phyloP scores from a whole-genome alignment of 1,284 basidiomycete genomes.

The Sporisorium iseilematis-ciliati region DNA sequence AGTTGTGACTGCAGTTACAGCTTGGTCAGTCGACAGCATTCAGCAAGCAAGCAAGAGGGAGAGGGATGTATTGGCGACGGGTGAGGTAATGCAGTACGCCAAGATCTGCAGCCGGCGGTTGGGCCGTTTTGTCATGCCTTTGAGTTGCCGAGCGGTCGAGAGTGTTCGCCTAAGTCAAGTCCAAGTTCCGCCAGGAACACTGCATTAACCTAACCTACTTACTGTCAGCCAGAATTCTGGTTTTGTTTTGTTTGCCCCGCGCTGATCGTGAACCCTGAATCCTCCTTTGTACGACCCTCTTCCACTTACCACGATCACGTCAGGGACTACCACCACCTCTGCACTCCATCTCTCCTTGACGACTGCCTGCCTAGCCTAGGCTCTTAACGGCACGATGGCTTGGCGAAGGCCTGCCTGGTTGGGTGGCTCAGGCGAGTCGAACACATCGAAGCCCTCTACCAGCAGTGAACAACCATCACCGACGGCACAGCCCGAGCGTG shows the following conservation, averaged over 20 bases:
- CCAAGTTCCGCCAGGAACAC: too few species aligned
- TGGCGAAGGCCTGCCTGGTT: constrained; percentile 28
- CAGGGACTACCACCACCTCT: neutral
- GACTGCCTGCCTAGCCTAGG: neutral
- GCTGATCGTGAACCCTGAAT: constrained; percentile 2
- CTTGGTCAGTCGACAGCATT: neutral
- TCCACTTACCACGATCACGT: neutral
- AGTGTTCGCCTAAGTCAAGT: neutral
- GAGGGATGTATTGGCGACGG: neutral
- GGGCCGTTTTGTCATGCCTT: neutral
- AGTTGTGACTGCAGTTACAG: too few species aligned
- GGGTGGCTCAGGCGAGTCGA: constrained; percentile 6
- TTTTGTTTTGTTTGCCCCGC: neutral
- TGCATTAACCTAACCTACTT: too few species aligned
- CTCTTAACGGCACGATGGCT: constrained; percentile 16
- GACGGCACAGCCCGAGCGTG: neutral
- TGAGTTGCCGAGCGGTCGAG: constrained; percentile 1
- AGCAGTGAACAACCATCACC: neutral
- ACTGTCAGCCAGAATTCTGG: neutral
- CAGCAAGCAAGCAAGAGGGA: neutral
- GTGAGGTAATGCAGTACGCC: too few species aligned
- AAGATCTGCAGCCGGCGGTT: neutral
- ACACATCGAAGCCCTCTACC: constrained; percentile 7
- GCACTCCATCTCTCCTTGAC: neutral
- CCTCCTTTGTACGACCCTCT: neutral